Evolutionary conservation across 768 basidiomycete genomes (phyloP).

Genomic region (Boletus reticuloceps): DNA sequence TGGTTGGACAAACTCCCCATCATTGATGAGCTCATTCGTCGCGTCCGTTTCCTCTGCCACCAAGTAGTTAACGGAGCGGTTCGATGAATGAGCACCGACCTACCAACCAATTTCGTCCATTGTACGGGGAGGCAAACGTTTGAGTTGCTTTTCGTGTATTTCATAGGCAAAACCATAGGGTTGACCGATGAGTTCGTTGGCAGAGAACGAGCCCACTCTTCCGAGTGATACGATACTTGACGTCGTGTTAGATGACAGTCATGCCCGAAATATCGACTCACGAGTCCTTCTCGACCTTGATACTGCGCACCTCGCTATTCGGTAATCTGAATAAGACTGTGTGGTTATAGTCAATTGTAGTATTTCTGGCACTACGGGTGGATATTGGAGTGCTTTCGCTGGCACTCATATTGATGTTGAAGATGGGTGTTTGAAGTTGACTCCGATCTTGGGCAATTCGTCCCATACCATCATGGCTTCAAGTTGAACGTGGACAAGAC

Average conservation of each 20-base stretch:
- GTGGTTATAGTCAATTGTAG: constrained; percentile 61
- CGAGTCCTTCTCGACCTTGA: constrained; percentile 73
- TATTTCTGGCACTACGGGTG: constrained; percentile 10
- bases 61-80: background rate
- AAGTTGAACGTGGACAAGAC: background rate
- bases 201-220: constrained; percentile 81
- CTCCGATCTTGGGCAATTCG: no score
- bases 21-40: constrained; percentile 94
- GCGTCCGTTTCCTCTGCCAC: constrained; percentile 89
- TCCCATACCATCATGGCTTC: constrained; percentile 11
- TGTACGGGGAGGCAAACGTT: constrained; percentile 55
- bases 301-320: constrained; percentile 71
- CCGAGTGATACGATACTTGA: constrained; percentile 71
- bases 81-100: background rate
- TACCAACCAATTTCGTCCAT: constrained; percentile 76
- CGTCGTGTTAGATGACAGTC: constrained; percentile 1
- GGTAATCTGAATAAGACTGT: constrained; percentile 79
- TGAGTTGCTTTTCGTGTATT: constrained; percentile 69
- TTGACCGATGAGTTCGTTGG: constrained; percentile 74
- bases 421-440: background rate
- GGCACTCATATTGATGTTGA: constrained; percentile 14
- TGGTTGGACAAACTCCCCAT: constrained; percentile 80
- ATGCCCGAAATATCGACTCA: constrained; percentile 37
- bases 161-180: constrained; percentile 91
- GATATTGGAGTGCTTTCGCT: constrained; percentile 6